Percentiles rank a stretch among this genome's conserved stretches.
These are phyloP conservation scores for Penicillium sp. DNA, from an alignment of 2,329 filamentous ascomycete genomes.

Conservation along the genomic window DNA sequence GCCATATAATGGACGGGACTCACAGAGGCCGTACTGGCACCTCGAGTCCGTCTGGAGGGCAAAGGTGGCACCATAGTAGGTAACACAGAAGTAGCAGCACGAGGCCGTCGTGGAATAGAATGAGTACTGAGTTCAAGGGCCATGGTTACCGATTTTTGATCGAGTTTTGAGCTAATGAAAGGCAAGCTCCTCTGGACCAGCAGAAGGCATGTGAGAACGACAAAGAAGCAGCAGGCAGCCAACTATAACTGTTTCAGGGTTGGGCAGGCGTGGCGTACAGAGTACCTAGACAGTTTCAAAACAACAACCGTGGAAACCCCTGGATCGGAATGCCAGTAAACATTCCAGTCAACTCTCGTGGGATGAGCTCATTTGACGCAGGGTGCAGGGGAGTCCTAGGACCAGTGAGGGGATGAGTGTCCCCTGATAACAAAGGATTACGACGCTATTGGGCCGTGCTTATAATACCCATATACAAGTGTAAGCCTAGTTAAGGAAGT, in stretches of 20 bases:
- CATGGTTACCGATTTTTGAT: constrained; percentile 33
- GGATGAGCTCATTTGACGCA: constrained; percentile 16
- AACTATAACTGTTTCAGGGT: constrained; percentile 18
- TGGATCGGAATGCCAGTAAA: constrained; percentile 29
- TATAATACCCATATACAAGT: neutral
- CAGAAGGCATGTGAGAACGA: constrained; percentile 13
- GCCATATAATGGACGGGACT: constrained; percentile 30
- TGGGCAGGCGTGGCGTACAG: constrained; percentile 9
- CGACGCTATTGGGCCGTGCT: neutral
- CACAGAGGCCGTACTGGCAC: constrained; percentile 41
- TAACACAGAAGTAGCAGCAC: constrained; percentile 28
- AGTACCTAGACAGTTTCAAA: constrained; percentile 6
- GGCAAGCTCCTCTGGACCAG: constrained; percentile 14
- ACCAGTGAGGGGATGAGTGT: neutral
- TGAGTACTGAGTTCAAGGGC: constrained; percentile 45
- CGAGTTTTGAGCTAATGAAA: neutral
- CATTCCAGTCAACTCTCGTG: constrained; percentile 19
- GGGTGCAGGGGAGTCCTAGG: neutral
- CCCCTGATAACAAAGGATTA: neutral
- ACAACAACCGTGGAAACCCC: constrained; percentile 31
- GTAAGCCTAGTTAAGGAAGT: neutral
- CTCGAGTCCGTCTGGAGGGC: constrained; percentile 36
- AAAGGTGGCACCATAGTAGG: constrained; percentile 33
- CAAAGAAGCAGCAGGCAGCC: neutral
- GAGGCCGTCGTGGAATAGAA: constrained; percentile 32